Base-by-base conservation (phyloP, 202 grass and related monocot species). In the Dendrocalamus latiflorus region DNA sequence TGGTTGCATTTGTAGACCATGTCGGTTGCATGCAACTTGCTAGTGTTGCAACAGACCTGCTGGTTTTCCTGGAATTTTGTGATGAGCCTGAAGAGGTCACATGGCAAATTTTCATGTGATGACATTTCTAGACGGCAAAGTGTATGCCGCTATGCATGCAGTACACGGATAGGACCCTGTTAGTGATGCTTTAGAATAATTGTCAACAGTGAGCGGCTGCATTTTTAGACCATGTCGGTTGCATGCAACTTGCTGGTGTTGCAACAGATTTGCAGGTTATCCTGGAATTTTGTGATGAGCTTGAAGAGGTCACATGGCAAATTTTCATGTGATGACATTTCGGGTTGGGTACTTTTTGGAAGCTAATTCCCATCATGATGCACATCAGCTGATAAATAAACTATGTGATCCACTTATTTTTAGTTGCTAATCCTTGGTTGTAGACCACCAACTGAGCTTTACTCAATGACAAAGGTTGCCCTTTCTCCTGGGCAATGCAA, bases 41-140 rank as follows among this genome's bases (percentile, higher is more conserved):
- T 64, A 30, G 33, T 80, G 4, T 16, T 70, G 50, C 67, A 67
- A 64, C 24, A 69, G 24, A 74, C 11, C 68, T 74, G 38, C 62
- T 18, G 6, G 60, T 79, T 75, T 13, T 12, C 51, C 67, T 68
- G 66, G 22, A 78, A 63, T 34, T 48, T 81, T 78, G 10, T 15
- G n/a, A 34, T 62, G 74, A 55, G 34, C 15, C 15, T 64, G 34
- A 63, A 70, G 54, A 54, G 43, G 22, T 11, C 66, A 76, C 44
- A 56, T 65, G 82, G 6, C n/a, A 81, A 76, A 89, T 48, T 89
- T 55, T 81, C 55, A 76, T 55, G 37, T 75, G 75, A 30, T 30
- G 30, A 30, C 30, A 30, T 30, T 30, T 79, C 84, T 87, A 63
- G 69, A 79, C 57, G 55, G 13, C 28, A 68, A 1, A 83, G 20